Evolutionary conservation across 495 filamentous ascomycete genomes (phyloP).

Genomic region (Xylaria longipes): DNA sequence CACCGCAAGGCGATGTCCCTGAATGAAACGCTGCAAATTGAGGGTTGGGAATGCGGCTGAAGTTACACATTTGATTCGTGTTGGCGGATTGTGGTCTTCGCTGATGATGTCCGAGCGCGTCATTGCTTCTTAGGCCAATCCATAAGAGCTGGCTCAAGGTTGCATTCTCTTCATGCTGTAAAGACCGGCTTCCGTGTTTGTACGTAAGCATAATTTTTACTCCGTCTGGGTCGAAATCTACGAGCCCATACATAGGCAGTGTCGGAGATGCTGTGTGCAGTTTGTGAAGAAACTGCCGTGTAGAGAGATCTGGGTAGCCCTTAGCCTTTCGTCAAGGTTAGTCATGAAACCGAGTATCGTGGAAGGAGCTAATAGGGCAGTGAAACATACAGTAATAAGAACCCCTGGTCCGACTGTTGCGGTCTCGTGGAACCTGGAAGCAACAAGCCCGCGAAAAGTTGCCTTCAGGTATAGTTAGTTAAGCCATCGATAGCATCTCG

Average conservation of each 20-base stretch:
- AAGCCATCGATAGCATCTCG: neutral
- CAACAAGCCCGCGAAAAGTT: conserved; percentile 74
- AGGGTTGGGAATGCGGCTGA: neutral
- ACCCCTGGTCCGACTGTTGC: conserved; percentile 64
- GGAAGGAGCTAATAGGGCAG: conserved; percentile 2
- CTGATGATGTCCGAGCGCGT: conserved; percentile 50
- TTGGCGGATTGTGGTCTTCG: neutral
- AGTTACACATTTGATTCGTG: neutral
- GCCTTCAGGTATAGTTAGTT: conserved; percentile 60
- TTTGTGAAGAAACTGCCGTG: conserved; percentile 70
- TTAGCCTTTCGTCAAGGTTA: conserved; percentile 68
- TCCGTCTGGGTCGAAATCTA: conserved; percentile 89
- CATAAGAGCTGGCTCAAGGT: conserved; percentile 67
- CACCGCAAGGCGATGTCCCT: conserved; percentile 27
- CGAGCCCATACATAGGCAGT: conserved; percentile 68
- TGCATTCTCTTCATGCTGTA: conserved; percentile 71
- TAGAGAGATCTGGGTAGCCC: conserved; percentile 89
- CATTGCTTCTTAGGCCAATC: conserved; percentile 73
- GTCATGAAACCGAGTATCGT: conserved; percentile 36
- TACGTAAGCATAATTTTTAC: conserved; percentile 87
- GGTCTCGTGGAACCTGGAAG: conserved; percentile 57
- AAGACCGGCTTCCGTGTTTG: conserved; percentile 76
- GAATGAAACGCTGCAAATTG: neutral
- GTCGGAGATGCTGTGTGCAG: conserved; percentile 44
- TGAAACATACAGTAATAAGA: conserved; percentile 66